Base-by-base conservation (phyloP, 139 green algal species). In the Chlorella sp. region DNA sequence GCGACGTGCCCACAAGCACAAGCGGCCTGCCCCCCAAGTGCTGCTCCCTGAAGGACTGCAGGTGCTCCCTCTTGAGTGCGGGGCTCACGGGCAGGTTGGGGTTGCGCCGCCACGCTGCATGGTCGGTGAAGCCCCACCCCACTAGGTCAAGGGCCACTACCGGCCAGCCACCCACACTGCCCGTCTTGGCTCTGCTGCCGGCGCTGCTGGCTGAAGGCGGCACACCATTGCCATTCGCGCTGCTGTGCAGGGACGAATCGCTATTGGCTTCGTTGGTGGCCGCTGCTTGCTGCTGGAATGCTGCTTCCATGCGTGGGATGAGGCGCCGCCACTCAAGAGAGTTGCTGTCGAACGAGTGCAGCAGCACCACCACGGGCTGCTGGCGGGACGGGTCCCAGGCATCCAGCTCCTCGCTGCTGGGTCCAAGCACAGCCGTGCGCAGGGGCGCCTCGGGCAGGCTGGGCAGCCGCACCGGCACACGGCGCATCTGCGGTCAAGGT, bases 281-380 rank as follows among this genome's bases (percentile, higher is more conserved):
- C 10, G 31, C 62, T 50, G 31, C 62, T 22, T 83, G 26, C 24
- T 74, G 35, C n/a, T n/a, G n/a, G n/a, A n/a, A n/a, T n/a, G n/a
- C n/a, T n/a, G n/a, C n/a, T 17, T 74, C 71, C 31, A 99, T 76
- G 62, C 92, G 74, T 0, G 92, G 91, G 67, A 86, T 73, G 31
- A 98, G 76, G 10, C 91, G 74, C 4, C 95, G 79, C 69, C 93
- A 97, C 82, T 98, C 94, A 27, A 98, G 76, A 71, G 78, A 88
- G 36, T 14, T 83, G 68, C 67, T 80, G 74, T 98, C 94, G 72
- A 98, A 96, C 17, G 49, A 96, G 79, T 96, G 94, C 33, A 98
- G 86, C 34, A 96, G 70, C 33, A 97, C 73, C 26, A 98, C 74
- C 0, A 86, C 86, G 0, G 88, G 86, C 2, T 27, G 62, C n/a